Evolutionary conservation across 2,329 filamentous ascomycete species (phyloP).

Genomic region (Ciborinia camelliae): DNA sequence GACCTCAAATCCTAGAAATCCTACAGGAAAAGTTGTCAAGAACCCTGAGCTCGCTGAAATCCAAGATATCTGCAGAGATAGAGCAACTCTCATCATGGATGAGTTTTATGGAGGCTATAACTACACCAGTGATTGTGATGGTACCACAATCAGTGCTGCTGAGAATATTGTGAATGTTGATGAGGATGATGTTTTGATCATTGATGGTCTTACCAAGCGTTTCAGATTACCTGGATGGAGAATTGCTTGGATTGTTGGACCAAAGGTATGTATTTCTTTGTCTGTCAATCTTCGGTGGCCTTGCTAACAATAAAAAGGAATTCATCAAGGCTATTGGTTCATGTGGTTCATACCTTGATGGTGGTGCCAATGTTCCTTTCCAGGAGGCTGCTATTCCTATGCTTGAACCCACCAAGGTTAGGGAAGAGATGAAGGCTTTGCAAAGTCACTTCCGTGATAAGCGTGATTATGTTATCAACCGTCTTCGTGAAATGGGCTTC

Average conservation of each 20-base stretch:
- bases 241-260: conserved; percentile 92
- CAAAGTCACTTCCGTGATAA: conserved; percentile 88
- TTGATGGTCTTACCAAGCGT: conserved; percentile 93
- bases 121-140: conserved; percentile 89
- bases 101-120: conserved; percentile 98
- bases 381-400: conserved; percentile 90
- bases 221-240: conserved; percentile 96
- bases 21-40: conserved; percentile 81
- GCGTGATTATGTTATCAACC: conserved; percentile 82
- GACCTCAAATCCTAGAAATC: conserved; percentile 93
- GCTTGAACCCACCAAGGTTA: conserved; percentile 82
- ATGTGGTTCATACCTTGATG: conserved; percentile 91
- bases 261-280: conserved; percentile 51
- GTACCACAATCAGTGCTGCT: conserved; percentile 81
- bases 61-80: conserved; percentile 86
- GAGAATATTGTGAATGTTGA: conserved; percentile 89
- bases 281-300: background rate
- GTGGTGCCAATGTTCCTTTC: conserved; percentile 91
- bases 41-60: conserved; percentile 86
- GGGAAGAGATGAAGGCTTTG: conserved; percentile 81
- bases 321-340: conserved; percentile 92
- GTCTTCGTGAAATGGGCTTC: conserved; percentile 84
- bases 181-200: conserved; percentile 86
- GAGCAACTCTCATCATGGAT: conserved; percentile 89
- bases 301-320: conserved; percentile 47